Evolutionary conservation across 148 eudicot genomes (phyloP).

Genomic region (Silene uniflora): DNA sequence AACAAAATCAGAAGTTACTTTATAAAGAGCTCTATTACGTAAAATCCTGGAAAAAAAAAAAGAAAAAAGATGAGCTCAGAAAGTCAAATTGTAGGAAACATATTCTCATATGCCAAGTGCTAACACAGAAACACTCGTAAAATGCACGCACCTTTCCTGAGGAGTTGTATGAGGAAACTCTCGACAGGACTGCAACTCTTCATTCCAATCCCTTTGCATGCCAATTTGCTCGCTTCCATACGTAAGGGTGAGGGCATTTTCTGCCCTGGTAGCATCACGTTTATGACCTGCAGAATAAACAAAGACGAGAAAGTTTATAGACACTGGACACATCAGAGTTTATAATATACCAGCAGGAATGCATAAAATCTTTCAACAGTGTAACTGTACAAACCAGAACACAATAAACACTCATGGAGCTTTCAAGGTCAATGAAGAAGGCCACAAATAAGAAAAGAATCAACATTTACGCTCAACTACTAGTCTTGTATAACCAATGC

Average conservation of each 20-base stretch:
- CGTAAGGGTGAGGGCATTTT: conserved; percentile 77
- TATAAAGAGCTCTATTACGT: conserved; percentile 80
- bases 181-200: conserved; percentile 94
- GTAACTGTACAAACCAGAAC: no score
- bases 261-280: conserved; percentile 98
- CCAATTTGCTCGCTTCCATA: conserved; percentile 97
- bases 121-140: conserved; percentile 12
- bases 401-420: no score
- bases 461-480: no score
- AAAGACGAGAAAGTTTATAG: conserved; percentile 10
- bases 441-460: no score
- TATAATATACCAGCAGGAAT: no score
- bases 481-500: no score
- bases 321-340: neutral
- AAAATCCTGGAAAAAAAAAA: conserved; percentile 46
- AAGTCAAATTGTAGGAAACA: neutral
- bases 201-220: conserved; percentile 98
- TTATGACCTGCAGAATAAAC: conserved; percentile 57
- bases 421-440: no score
- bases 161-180: conserved; percentile 88
- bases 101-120: neutral
- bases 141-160: conserved; percentile 63
- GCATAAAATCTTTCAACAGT: no score
- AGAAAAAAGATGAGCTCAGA: neutral
- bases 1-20: conserved; percentile 96